phyloP scores from a whole-genome alignment of 1,284 basidiomycete genomes.

The Ustilago shanxiensis region DNA sequence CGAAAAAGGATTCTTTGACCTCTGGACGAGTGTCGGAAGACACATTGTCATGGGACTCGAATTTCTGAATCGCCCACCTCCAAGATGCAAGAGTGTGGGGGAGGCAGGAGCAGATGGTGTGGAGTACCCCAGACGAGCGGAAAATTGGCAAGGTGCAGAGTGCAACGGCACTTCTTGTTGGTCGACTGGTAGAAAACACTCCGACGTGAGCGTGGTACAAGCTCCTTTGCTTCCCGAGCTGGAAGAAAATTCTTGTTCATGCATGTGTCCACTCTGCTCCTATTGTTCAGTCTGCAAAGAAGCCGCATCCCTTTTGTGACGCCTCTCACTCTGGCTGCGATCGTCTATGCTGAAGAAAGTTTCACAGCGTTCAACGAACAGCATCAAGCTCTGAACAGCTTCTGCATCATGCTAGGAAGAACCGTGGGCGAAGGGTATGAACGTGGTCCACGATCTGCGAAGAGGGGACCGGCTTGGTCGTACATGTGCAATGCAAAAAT shows the following conservation, averaged over 20 bases:
- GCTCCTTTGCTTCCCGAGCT: conserved; percentile 15
- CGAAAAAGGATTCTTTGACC: not conserved
- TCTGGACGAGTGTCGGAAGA: not conserved
- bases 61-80: not conserved
- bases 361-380: not conserved
- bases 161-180: not conserved
- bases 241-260: conserved; percentile 14
- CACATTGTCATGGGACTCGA: conserved; percentile 6
- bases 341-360: too few species aligned
- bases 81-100: not conserved
- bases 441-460: too few species aligned
- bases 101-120: not conserved
- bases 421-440: not conserved
- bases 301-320: not conserved
- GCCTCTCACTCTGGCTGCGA: too few species aligned
- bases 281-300: too few species aligned
- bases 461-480: not conserved
- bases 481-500: conserved; percentile 5
- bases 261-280: not conserved
- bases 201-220: not conserved
- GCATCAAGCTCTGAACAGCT: not conserved
- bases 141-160: conserved; percentile 1
- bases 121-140: conserved; percentile 16
- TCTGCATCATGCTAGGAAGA: not conserved
- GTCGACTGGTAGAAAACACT: not conserved